A percentile compares a stretch with the other conserved stretches of the same genome.
Conservation (phyloP, 2,329 filamentous ascomycete genomes). For the Fusarium irregulare region DNA sequence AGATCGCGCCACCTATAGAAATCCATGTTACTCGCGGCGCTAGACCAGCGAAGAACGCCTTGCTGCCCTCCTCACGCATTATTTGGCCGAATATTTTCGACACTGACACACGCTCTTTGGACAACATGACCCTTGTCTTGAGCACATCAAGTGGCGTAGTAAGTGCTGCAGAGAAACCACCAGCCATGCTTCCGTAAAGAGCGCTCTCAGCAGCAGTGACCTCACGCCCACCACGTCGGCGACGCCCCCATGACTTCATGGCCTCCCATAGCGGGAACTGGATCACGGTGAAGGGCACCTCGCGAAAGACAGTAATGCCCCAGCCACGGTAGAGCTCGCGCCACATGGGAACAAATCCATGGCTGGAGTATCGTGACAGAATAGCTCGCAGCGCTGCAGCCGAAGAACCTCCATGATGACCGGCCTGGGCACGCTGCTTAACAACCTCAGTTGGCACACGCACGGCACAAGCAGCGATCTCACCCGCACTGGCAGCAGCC, state of each 20-base stretch:
- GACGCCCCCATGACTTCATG: slow-evolving; percentile 78
- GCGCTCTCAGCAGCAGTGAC: slow-evolving; percentile 83
- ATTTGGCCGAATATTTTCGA: slow-evolving; percentile 72
- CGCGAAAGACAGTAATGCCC: slow-evolving; percentile 90
- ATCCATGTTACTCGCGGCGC: slow-evolving; percentile 95
- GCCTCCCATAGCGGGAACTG: slow-evolving; percentile 98
- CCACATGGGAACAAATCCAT: slow-evolving; percentile 71
- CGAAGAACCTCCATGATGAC: slow-evolving; percentile 78
- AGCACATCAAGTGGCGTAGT: slow-evolving; percentile 96
- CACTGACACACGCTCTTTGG: slow-evolving; percentile 72
- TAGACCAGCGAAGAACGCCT: slow-evolving; percentile 79
- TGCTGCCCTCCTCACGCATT: slow-evolving; percentile 69
- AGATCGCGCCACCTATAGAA: slow-evolving; percentile 91
- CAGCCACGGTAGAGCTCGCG: slow-evolving; percentile 91
- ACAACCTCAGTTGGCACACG: slow-evolving; percentile 96
- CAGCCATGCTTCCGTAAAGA: slow-evolving; percentile 83
- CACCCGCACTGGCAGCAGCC: slow-evolving; percentile 84
- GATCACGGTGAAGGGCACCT: slow-evolving; percentile 96
- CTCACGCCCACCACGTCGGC: slow-evolving; percentile 54
- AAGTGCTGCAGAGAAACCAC: slow-evolving; percentile 84
- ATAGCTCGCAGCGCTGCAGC: slow-evolving; percentile 77
- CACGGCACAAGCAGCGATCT: slow-evolving; percentile 91
- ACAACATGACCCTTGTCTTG: slow-evolving; percentile 96
- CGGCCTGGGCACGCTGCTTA: slow-evolving; percentile 95
- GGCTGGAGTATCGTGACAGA: slow-evolving; percentile 58